These are phyloP conservation scores for Arthrobotrys conoides DNA, from an alignment of 2,329 filamentous ascomycete genomes.

Conservation along the genomic window DNA sequence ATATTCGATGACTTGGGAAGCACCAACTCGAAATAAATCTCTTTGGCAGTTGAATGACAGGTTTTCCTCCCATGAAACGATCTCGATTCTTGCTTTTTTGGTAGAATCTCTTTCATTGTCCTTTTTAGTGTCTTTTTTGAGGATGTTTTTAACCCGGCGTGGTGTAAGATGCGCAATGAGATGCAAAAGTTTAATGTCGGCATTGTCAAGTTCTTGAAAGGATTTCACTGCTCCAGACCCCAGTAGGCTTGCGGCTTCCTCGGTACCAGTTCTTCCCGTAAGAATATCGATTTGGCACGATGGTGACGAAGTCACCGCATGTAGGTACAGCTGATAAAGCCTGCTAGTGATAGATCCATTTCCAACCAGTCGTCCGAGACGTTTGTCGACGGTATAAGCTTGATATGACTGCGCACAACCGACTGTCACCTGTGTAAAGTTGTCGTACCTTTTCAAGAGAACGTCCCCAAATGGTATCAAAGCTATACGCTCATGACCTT, in stretches of 20 bases:
- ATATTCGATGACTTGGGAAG: conserved; percentile 31
- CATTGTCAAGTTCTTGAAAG: conserved; percentile 67
- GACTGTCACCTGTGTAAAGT: conserved; percentile 18
- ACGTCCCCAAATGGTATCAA: conserved; percentile 46
- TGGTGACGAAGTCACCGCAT: conserved; percentile 70
- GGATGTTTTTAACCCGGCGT: conserved; percentile 65
- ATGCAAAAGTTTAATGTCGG: conserved; percentile 66
- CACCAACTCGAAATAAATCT: conserved; percentile 45
- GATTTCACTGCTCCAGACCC: conserved; percentile 70
- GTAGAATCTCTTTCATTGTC: background rate
- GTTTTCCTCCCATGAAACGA: conserved; percentile 29
- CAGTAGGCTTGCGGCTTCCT: conserved; percentile 71
- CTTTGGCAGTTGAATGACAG: conserved; percentile 53
- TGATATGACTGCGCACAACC: conserved; percentile 65
- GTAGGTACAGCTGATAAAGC: conserved; percentile 71
- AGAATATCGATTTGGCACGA: conserved; percentile 71
- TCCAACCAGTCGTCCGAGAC: conserved; percentile 71
- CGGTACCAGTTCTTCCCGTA: conserved; percentile 71
- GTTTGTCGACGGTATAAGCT: conserved; percentile 70
- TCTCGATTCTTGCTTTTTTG: conserved; percentile 33
- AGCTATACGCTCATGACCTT: conserved; percentile 64
- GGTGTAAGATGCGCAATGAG: conserved; percentile 69
- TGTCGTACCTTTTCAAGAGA: background rate
- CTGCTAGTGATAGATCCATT: conserved; percentile 71
- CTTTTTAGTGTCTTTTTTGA: conserved; percentile 20